A percentile compares a stretch with the other conserved stretches of the same genome.
phyloP scores from a whole-genome alignment of 2,329 filamentous ascomycete species.

The Aureobasidium musti region DNA sequence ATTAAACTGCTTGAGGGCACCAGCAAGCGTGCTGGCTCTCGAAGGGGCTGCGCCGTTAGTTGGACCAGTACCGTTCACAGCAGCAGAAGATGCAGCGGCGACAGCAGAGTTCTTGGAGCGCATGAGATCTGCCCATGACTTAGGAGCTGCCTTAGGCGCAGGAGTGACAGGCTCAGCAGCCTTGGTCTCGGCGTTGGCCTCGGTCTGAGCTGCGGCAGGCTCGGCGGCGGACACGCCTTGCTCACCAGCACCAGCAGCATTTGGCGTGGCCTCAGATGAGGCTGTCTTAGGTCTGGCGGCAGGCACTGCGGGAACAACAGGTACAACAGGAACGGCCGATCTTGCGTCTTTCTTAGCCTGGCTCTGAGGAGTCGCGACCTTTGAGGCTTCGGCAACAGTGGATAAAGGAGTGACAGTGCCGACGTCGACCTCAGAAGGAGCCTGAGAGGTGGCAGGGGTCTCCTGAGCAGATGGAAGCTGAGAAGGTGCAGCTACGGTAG shows the following conservation, averaged over 20 bases:
- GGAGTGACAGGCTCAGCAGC: slow-evolving; percentile 45
- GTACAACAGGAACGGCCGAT: slow-evolving; percentile 56
- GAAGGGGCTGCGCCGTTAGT: slow-evolving; percentile 40
- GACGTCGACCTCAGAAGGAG: slow-evolving; percentile 59
- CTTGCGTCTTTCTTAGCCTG: slow-evolving; percentile 46
- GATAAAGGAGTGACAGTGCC: slow-evolving; percentile 55
- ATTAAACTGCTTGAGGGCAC: slow-evolving; percentile 73
- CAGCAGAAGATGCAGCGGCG: slow-evolving; percentile 35
- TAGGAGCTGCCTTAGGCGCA: slow-evolving; percentile 47
- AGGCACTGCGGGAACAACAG: slow-evolving; percentile 48
- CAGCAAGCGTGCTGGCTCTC: slow-evolving; percentile 66
- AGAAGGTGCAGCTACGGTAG: slow-evolving; percentile 49
- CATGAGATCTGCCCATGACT: slow-evolving; percentile 71
- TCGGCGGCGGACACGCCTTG: slow-evolving; percentile 31
- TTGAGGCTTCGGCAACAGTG: slow-evolving; percentile 43
- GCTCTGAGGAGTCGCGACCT: slow-evolving; percentile 38
- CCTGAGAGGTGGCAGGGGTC: slow-evolving; percentile 60
- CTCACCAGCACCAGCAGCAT: not conserved
- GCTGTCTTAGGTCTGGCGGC: slow-evolving; percentile 44
- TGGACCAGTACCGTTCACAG: slow-evolving; percentile 34
- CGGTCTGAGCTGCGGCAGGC: slow-evolving; percentile 28
- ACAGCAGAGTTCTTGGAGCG: slow-evolving; percentile 51
- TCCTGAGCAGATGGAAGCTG: slow-evolving; percentile 41
- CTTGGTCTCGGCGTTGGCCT: slow-evolving; percentile 38
- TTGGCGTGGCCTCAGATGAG: slow-evolving; percentile 39